Evolutionary conservation across 805 yeast genomes (phyloP).

Genomic region (Torulaspora franciscae): DNA sequence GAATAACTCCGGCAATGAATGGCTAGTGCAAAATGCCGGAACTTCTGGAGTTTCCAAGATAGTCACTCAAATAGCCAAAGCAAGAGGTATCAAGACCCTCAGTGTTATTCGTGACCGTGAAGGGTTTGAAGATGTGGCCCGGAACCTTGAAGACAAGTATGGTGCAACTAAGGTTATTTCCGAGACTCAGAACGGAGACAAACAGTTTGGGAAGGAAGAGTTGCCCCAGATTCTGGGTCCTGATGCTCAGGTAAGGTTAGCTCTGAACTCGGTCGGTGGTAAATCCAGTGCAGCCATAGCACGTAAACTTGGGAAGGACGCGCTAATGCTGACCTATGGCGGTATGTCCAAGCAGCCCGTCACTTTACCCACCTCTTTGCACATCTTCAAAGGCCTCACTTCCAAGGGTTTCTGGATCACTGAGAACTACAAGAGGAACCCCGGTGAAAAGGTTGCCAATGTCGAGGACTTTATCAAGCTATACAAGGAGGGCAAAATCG

Average conservation of each 20-base stretch:
- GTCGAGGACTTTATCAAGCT: conserved; percentile 51
- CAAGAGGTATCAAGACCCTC: conserved; percentile 75
- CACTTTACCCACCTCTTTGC: conserved; percentile 78
- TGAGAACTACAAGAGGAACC: conserved; percentile 53
- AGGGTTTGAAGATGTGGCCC: conserved; percentile 56
- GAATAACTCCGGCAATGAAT: conserved; percentile 45
- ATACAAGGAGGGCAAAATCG: conserved; percentile 55
- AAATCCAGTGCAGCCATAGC: conserved; percentile 75
- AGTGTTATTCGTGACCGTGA: conserved; percentile 85
- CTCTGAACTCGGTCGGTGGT: conserved; percentile 92
- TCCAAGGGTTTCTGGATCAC: conserved; percentile 94
- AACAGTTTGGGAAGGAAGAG: conserved; percentile 58
- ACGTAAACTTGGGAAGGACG: conserved; percentile 69
- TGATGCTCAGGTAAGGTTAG: conserved; percentile 59
- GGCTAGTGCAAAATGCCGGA: conserved; percentile 96
- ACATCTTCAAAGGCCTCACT: conserved; percentile 82
- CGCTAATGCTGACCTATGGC: conserved; percentile 85
- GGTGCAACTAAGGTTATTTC: conserved; percentile 90
- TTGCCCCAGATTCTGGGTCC: conserved; percentile 40
- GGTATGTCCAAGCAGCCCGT: conserved; percentile 98
- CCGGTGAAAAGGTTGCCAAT: conserved; percentile 54
- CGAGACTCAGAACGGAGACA: conserved; percentile 73
- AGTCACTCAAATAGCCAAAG: conserved; percentile 80
- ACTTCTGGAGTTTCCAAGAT: conserved; percentile 91
- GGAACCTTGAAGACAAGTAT: conserved; percentile 47